Percentiles rank a stretch among this genome's conserved stretches.
These are phyloP conservation scores for Casaregolazyma suthepensis DNA, from an alignment of 1,139 yeast species.

Conservation along the genomic window DNA sequence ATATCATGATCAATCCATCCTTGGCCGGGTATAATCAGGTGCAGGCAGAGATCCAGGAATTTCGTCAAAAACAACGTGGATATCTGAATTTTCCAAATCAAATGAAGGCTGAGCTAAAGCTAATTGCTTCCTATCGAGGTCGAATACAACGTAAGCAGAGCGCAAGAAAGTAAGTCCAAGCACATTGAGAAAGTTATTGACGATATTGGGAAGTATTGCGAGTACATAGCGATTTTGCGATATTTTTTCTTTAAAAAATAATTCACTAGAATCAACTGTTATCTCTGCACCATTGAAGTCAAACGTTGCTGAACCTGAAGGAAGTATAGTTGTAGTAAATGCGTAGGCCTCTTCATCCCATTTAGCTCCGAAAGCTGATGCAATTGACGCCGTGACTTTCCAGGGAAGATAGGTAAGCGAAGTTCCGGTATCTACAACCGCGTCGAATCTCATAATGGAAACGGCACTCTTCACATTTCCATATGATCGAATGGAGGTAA, in stretches of 20 bases:
- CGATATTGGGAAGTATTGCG: conserved; percentile 20
- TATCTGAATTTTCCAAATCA: conserved; percentile 19
- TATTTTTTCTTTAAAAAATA: not conserved
- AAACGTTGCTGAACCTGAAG: not conserved
- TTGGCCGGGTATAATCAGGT: not conserved
- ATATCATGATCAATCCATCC: too few relatives aligned
- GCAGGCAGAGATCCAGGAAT: conserved; percentile 14
- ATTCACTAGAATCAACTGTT: not conserved
- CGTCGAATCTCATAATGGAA: not conserved
- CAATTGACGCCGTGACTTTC: conserved; percentile 13
- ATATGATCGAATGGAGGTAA: conserved; percentile 6
- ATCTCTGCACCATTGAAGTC: not conserved
- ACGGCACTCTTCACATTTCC: not conserved
- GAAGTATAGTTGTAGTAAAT: conserved; percentile 11
- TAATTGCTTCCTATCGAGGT: conserved; percentile 53
- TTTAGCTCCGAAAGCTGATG: conserved; percentile 18
- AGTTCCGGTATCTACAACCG: conserved; percentile 9
- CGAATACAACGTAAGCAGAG: conserved; percentile 64
- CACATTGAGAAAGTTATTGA: conserved; percentile 24
- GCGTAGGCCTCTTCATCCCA: conserved; percentile 19
- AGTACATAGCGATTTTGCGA: not conserved
- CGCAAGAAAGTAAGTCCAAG: conserved; percentile 67
- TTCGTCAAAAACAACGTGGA: conserved; percentile 18
- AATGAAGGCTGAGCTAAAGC: conserved; percentile 55
- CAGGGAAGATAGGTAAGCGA: conserved; percentile 20